phyloP scores from a whole-genome alignment of 306 rosid genomes.

The Prunus campanulata region DNA sequence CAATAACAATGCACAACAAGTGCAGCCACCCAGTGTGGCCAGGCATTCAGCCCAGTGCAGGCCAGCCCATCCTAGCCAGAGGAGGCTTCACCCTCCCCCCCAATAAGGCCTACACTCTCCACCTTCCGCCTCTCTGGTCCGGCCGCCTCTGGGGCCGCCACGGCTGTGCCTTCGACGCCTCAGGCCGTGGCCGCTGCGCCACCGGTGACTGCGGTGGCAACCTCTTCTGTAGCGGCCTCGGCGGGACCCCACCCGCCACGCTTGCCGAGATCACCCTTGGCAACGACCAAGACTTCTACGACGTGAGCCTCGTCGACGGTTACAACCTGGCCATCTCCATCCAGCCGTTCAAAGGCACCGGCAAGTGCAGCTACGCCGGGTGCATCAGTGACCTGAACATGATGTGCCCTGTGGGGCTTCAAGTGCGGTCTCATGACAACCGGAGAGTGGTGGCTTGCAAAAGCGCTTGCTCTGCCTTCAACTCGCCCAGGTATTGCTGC shows the following conservation, averaged over 20 bases:
- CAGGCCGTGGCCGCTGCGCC: conserved; percentile 80
- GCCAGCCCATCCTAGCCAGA: conserved; percentile 68
- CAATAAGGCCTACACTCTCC: conserved; percentile 54
- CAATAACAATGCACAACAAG: conserved; percentile 59
- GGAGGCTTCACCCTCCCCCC: conserved; percentile 81
- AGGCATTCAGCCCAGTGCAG: conserved; percentile 85
- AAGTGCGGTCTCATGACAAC: conserved; percentile 62
- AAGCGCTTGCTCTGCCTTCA: conserved; percentile 86
- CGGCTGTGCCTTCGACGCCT: conserved; percentile 77
- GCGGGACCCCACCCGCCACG: conserved; percentile 86
- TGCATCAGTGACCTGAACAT: conserved; percentile 81
- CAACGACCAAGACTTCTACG: conserved; percentile 81
- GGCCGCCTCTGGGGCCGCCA: conserved; percentile 99
- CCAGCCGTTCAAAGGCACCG: conserved; percentile 65
- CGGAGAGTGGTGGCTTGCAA: conserved; percentile 74
- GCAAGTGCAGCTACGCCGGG: conserved; percentile 81
- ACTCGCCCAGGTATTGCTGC: conserved; percentile 81
- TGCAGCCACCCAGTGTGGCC: conserved; percentile 95
- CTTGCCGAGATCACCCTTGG: conserved; percentile 89
- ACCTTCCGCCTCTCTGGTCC: conserved; percentile 80
- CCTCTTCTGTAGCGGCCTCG: conserved; percentile 80
- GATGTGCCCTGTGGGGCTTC: conserved; percentile 91
- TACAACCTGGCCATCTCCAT: conserved; percentile 83
- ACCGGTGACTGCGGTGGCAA: conserved; percentile 93
- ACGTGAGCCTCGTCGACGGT: conserved; percentile 91